phyloP scores from a whole-genome alignment of 2,329 filamentous ascomycete genomes.

The Epichloe uncinata region DNA sequence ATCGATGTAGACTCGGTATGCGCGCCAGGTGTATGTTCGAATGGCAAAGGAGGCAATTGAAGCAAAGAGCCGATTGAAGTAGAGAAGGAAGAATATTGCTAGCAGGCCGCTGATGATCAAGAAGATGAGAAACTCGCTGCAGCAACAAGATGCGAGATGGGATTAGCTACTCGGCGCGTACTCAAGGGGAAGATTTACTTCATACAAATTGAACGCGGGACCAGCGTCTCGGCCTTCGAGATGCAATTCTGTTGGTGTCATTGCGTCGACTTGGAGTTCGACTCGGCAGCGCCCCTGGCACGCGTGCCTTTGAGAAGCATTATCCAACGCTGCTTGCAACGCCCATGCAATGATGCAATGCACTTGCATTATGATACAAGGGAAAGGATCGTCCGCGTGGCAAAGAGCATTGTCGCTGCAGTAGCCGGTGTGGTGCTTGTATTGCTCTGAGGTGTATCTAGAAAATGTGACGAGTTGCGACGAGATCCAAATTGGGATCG shows the following conservation, averaged over 20 bases:
- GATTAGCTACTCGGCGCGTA: background rate
- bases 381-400: background rate
- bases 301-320: background rate
- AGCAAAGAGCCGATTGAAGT: conserved; percentile 90
- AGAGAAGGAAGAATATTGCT: conserved; percentile 87
- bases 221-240: conserved; percentile 8
- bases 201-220: conserved; percentile 46
- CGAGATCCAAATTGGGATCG: no score
- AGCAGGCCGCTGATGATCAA: conserved; percentile 63
- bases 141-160: background rate
- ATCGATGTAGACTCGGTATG: conserved; percentile 79
- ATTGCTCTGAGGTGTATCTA: background rate
- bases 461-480: no score
- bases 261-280: conserved; percentile 1
- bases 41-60: conserved; percentile 76
- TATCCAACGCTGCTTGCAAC: background rate
- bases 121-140: conserved; percentile 68
- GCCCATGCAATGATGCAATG: background rate
- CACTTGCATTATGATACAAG: background rate
- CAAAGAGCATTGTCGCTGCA: background rate
- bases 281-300: background rate
- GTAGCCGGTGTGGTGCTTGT: background rate
- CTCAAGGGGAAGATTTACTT: no score
- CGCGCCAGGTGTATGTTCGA: conserved; percentile 84
- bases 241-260: conserved; percentile 2